These are phyloP conservation scores for Fusarium miscanthi DNA, from an alignment of 2,329 filamentous ascomycete genomes.

Conservation along the genomic window DNA sequence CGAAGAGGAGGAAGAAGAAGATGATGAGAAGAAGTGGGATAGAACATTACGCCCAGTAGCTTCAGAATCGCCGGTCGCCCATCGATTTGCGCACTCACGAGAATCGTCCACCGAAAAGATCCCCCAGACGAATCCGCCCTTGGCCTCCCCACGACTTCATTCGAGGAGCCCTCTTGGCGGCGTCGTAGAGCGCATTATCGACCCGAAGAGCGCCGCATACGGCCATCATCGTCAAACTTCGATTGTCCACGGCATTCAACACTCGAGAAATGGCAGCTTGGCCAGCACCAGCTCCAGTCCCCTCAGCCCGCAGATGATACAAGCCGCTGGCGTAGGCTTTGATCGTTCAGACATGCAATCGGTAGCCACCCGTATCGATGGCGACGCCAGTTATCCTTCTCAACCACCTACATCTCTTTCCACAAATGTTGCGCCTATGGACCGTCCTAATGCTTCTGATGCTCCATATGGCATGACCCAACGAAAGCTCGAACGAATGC, in stretches of 20 bases:
- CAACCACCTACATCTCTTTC: conserved; percentile 63
- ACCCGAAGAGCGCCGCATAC: conserved; percentile 69
- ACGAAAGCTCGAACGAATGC: conserved; percentile 69
- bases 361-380: conserved; percentile 57
- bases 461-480: conserved; percentile 57
- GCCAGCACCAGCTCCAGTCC: conserved; percentile 84
- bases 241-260: conserved; percentile 95
- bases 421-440: conserved; percentile 52
- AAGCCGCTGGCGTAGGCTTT: conserved; percentile 69
- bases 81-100: conserved; percentile 63
- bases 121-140: conserved; percentile 46
- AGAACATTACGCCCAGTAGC: conserved; percentile 60
- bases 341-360: conserved; percentile 65
- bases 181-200: conserved; percentile 64
- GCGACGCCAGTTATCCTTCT: conserved; percentile 52
- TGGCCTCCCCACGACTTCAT: conserved; percentile 54
- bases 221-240: conserved; percentile 96
- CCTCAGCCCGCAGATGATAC: conserved; percentile 87
- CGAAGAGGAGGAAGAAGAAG: conserved; percentile 65
- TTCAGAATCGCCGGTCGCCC: conserved; percentile 55
- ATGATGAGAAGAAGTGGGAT: conserved; percentile 62
- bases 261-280: conserved; percentile 89
- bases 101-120: conserved; percentile 69
- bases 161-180: conserved; percentile 56
- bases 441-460: conserved; percentile 61